Evolutionary conservation across 2,329 filamentous ascomycete genomes (phyloP).

Genomic region (Amphichorda felina): DNA sequence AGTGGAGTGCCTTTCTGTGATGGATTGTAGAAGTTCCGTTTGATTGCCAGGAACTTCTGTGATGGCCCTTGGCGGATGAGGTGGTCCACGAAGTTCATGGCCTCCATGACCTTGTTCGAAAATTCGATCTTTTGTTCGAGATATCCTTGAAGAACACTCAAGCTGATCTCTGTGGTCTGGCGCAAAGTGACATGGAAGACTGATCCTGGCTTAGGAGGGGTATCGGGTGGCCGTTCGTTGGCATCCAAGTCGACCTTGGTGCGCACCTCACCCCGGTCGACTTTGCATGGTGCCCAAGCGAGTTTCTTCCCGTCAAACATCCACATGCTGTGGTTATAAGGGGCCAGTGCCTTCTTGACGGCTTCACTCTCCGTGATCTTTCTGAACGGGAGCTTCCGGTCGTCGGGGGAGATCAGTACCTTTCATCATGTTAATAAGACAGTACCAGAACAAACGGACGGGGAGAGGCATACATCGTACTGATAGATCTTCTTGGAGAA

Average conservation of each 20-base stretch:
- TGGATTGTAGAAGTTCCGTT: conserved; percentile 68
- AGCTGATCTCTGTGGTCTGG: conserved; percentile 54
- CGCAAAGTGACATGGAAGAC: conserved; percentile 49
- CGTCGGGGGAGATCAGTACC: conserved; percentile 53
- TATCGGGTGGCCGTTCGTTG: not conserved
- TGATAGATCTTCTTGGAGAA: conserved; percentile 58
- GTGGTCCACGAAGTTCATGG: conserved; percentile 87
- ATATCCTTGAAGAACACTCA: conserved; percentile 56
- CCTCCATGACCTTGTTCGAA: conserved; percentile 59
- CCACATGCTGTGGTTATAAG: conserved; percentile 36
- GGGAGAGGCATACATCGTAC: conserved; percentile 59
- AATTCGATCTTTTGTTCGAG: conserved; percentile 47
- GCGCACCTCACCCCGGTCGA: conserved; percentile 36
- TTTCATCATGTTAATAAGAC: conserved; percentile 26
- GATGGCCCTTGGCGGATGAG: conserved; percentile 71
- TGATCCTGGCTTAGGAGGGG: not conserved
- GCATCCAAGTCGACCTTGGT: conserved; percentile 61
- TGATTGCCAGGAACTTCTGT: conserved; percentile 55
- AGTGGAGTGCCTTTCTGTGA: conserved; percentile 38
- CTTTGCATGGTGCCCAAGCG: conserved; percentile 52
- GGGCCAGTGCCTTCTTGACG: conserved; percentile 42
- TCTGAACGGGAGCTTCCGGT: conserved; percentile 30
- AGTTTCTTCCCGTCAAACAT: conserved; percentile 77
- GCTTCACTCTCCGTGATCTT: conserved; percentile 62
- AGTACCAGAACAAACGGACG: too few species aligned